These are phyloP conservation scores for Penicillium aurantiogriseum DNA, from an alignment of 2,329 filamentous ascomycete species.

Conservation along the genomic window DNA sequence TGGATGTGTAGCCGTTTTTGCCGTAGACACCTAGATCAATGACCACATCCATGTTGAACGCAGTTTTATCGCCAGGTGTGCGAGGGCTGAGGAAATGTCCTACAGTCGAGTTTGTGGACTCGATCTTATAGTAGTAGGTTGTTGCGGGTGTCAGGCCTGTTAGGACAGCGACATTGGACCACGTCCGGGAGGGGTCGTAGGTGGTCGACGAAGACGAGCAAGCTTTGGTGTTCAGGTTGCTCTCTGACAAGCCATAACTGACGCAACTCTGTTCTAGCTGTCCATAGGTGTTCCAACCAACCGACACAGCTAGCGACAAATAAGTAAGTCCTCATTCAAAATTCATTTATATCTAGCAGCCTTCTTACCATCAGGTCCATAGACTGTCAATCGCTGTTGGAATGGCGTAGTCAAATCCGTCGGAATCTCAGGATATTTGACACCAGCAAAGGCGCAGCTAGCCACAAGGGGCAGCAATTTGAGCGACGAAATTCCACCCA, in stretches of 20 bases:
- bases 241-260: constrained; percentile 49
- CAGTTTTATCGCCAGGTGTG: constrained; percentile 53
- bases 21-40: constrained; percentile 59
- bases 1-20: constrained; percentile 52
- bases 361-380: constrained; percentile 48
- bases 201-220: constrained; percentile 52
- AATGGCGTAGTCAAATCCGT: constrained; percentile 53
- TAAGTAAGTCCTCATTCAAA: background rate
- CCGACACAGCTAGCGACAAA: constrained; percentile 45
- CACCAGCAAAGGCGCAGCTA: constrained; percentile 23
- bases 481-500: constrained; percentile 13
- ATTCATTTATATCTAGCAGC: background rate
- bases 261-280: constrained; percentile 50
- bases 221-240: constrained; percentile 38
- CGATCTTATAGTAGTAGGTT: constrained; percentile 61
- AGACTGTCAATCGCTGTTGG: constrained; percentile 55
- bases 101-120: constrained; percentile 55
- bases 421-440: constrained; percentile 49
- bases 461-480: constrained; percentile 21
- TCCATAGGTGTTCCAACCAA: constrained; percentile 59
- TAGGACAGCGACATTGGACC: constrained; percentile 51
- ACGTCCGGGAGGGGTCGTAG: constrained; percentile 56
- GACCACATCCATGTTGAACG: constrained; percentile 54
- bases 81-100: constrained; percentile 57
- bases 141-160: constrained; percentile 51